Percentiles rank a stretch among this genome's conserved stretches.
Conservation (phyloP, 2,329 filamentous ascomycete genomes). For the Ascochyta lentis region DNA sequence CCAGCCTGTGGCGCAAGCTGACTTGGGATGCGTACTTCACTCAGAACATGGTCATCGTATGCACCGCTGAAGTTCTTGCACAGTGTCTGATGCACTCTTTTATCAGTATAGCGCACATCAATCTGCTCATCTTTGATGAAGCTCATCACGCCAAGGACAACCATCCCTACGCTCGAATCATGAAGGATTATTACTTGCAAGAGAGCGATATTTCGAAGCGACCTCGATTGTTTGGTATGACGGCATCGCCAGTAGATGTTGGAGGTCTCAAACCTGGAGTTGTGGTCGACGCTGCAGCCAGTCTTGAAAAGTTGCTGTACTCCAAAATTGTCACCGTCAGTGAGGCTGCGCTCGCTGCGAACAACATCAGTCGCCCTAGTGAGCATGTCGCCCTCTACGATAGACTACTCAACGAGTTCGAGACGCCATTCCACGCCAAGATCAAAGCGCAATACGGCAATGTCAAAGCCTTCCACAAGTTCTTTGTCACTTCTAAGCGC, state of each 20-base stretch:
- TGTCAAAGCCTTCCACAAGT: conserved; percentile 59
- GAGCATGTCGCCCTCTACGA: conserved; percentile 67
- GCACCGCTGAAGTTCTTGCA: conserved; percentile 86
- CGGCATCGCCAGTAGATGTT: conserved; percentile 90
- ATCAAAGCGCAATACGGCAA: conserved; percentile 63
- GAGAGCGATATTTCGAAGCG: conserved; percentile 55
- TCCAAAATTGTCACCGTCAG: conserved; percentile 81
- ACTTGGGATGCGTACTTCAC: conserved; percentile 66
- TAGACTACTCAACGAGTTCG: conserved; percentile 58
- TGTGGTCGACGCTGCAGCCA: conserved; percentile 70
- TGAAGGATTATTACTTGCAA: conserved; percentile 81
- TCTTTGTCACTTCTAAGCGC: conserved; percentile 66
- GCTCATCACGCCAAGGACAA: conserved; percentile 96
- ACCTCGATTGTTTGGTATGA: conserved; percentile 93
- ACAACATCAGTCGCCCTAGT: conserved; percentile 64
- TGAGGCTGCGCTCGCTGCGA: conserved; percentile 65
- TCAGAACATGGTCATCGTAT: conserved; percentile 84
- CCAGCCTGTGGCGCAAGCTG: conserved; percentile 65
- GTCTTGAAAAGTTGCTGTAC: conserved; percentile 79
- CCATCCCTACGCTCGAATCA: conserved; percentile 86
- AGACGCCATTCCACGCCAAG: conserved; percentile 69
- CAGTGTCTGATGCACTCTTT: conserved; percentile 81
- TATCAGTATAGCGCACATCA: conserved; percentile 81
- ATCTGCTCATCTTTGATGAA: conserved; percentile 92
- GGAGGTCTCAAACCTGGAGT: conserved; percentile 63